These are phyloP conservation scores for Hemerocallis citrina DNA, from an alignment of 106 monocot species.

Conservation along the genomic window DNA sequence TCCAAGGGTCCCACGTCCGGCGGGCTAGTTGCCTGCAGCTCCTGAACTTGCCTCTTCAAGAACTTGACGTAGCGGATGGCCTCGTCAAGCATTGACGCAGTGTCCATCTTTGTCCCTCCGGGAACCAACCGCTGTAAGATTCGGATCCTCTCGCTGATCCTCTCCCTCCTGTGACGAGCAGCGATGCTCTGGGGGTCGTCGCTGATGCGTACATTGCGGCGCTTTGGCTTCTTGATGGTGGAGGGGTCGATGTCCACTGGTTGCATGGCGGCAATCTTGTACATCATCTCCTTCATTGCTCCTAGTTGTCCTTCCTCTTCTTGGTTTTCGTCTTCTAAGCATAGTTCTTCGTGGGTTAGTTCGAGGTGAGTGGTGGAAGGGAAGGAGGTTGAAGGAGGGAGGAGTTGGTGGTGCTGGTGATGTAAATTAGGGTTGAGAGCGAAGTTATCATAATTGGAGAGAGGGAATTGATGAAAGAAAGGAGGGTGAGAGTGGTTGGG, in stretches of 20 bases:
- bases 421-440: not conserved
- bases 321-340: not conserved
- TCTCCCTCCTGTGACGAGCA: slow-evolving; percentile 55
- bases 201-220: slow-evolving; percentile 63
- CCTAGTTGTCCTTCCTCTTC: slow-evolving; percentile 31
- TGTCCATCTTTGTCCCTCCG: slow-evolving; percentile 75
- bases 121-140: slow-evolving; percentile 62
- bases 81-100: slow-evolving; percentile 64
- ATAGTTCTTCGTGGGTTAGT: not conserved
- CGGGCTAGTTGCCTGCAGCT: slow-evolving; percentile 15
- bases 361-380: not conserved
- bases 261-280: slow-evolving; percentile 74
- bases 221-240: slow-evolving; percentile 51
- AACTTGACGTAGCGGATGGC: slow-evolving; percentile 70
- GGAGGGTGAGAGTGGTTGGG: slow-evolving; percentile 16
- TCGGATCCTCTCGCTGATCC: slow-evolving; percentile 66
- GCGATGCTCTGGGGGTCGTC: slow-evolving; percentile 74
- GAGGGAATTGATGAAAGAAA: slow-evolving; percentile 17
- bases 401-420: not conserved
- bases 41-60: slow-evolving; percentile 33
- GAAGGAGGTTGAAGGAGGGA: too few species aligned
- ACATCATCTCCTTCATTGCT: slow-evolving; percentile 76
- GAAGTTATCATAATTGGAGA: slow-evolving; percentile 8
- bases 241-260: slow-evolving; percentile 72
- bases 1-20: not conserved